phyloP scores from a whole-genome alignment of 306 rosid species.

The Quercus alba region DNA sequence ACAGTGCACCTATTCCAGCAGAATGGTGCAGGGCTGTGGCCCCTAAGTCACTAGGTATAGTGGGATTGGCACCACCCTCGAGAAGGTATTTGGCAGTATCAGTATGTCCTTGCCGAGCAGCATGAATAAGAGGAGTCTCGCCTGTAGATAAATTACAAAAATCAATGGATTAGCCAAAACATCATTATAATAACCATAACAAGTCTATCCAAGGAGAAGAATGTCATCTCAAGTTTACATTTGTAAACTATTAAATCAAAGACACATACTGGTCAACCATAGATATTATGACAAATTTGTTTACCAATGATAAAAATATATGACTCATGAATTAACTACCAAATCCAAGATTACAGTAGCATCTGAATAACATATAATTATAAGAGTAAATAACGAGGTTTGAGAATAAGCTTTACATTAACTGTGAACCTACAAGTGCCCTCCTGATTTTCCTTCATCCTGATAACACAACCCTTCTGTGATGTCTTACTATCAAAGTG shows the following conservation, averaged over 20 bases:
- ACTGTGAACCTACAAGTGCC: neutral
- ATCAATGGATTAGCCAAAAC: neutral
- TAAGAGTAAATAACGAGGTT: neutral
- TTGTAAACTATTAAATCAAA: neutral
- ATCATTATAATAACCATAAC: neutral
- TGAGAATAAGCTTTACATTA: neutral
- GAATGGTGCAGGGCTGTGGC: slow-evolving; percentile 86
- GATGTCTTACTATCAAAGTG: neutral
- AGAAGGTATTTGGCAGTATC: slow-evolving; percentile 71
- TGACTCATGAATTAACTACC: neutral
- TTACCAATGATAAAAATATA: neutral
- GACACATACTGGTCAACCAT: neutral
- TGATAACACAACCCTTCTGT: neutral
- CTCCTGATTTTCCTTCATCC: neutral
- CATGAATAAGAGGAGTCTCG: slow-evolving; percentile 89
- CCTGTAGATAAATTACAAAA: slow-evolving; percentile 27
- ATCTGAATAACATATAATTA: neutral
- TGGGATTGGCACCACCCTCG: slow-evolving; percentile 65
- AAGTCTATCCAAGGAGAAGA: neutral
- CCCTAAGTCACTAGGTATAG: slow-evolving; percentile 71
- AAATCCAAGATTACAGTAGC: neutral
- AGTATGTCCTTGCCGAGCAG: slow-evolving; percentile 79
- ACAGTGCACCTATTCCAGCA: slow-evolving; percentile 69
- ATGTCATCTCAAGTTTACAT: neutral
- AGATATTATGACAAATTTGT: neutral